These are phyloP conservation scores for Talaromyces adpressus DNA, from an alignment of 495 filamentous ascomycete species.

Conservation along the genomic window DNA sequence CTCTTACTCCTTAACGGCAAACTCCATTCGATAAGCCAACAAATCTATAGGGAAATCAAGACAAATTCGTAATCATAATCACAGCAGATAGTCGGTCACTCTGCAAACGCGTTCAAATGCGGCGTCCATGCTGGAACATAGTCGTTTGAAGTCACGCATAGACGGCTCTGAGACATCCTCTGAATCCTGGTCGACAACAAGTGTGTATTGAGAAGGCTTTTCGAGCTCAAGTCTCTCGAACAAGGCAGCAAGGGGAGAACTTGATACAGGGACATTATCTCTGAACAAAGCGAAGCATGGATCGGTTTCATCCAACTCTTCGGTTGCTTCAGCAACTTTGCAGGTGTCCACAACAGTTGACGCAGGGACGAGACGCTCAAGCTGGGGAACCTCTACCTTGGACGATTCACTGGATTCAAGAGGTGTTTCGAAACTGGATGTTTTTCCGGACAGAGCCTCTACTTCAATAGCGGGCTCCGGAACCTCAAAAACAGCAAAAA, in stretches of 20 bases:
- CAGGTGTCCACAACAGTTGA: slow-evolving; percentile 22
- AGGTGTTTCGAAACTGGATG: slow-evolving; percentile 33
- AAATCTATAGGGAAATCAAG: slow-evolving; percentile 3
- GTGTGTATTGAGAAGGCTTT: slow-evolving; percentile 50
- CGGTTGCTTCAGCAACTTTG: slow-evolving; percentile 32
- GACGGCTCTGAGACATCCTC: slow-evolving; percentile 19
- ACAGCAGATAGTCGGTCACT: slow-evolving; percentile 35
- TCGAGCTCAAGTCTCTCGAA: slow-evolving; percentile 42
- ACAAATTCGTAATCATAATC: not conserved
- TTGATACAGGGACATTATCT: slow-evolving; percentile 27
- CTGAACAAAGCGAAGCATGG: slow-evolving; percentile 52
- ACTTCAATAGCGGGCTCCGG: slow-evolving; percentile 65
- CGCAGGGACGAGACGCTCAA: slow-evolving; percentile 34
- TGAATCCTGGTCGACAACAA: slow-evolving; percentile 54
- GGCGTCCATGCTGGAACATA: slow-evolving; percentile 46
- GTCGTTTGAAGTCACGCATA: slow-evolving; percentile 31
- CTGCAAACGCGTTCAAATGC: slow-evolving; percentile 40
- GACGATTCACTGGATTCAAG: slow-evolving; percentile 22
- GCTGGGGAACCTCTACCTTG: slow-evolving; percentile 45
- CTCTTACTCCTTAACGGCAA: not conserved
- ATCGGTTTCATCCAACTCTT: slow-evolving; percentile 53
- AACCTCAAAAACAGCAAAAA: slow-evolving; percentile 73
- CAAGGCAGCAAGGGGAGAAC: slow-evolving; percentile 6
- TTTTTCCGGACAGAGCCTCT: slow-evolving; percentile 60
- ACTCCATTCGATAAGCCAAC: not conserved